Conservation (phyloP, 2,329 filamentous ascomycete species). For the Epichloe bromicola region DNA sequence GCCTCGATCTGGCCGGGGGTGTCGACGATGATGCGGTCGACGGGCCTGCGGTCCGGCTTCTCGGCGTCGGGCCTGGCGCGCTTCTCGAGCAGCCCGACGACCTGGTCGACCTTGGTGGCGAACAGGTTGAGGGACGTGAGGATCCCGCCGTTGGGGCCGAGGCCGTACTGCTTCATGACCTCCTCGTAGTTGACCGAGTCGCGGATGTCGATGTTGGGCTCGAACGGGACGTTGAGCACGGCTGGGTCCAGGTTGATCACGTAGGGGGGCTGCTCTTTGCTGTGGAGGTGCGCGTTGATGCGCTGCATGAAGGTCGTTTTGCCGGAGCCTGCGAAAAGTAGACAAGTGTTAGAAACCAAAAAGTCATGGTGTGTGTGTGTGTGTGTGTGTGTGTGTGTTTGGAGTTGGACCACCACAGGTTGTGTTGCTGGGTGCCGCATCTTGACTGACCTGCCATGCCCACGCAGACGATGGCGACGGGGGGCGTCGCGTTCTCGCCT, state of each 20-base stretch:
- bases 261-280: conserved; percentile 70
- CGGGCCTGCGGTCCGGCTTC: conserved; percentile 46
- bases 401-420: too few relatives aligned
- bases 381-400: too few relatives aligned
- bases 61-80: conserved; percentile 53
- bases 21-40: conserved; percentile 81
- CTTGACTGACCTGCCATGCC: conserved; percentile 70
- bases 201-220: conserved; percentile 96
- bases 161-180: conserved; percentile 98
- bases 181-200: conserved; percentile 99
- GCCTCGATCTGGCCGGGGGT: conserved; percentile 98
- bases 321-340: conserved; percentile 53
- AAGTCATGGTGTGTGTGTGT: too few relatives aligned
- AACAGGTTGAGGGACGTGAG: conserved; percentile 92
- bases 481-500: conserved; percentile 14
- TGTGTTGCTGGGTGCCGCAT: background rate
- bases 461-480: conserved; percentile 66
- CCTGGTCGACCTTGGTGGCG: conserved; percentile 95
- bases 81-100: conserved; percentile 81
- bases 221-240: conserved; percentile 85
- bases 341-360: too few relatives aligned
- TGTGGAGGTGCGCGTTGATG: conserved; percentile 86
- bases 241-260: conserved; percentile 96
- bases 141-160: conserved; percentile 94
- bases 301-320: conserved; percentile 99